These are phyloP conservation scores for Lycium ferocissimum DNA, from an alignment of 257 asterid genomes.

Conservation along the genomic window DNA sequence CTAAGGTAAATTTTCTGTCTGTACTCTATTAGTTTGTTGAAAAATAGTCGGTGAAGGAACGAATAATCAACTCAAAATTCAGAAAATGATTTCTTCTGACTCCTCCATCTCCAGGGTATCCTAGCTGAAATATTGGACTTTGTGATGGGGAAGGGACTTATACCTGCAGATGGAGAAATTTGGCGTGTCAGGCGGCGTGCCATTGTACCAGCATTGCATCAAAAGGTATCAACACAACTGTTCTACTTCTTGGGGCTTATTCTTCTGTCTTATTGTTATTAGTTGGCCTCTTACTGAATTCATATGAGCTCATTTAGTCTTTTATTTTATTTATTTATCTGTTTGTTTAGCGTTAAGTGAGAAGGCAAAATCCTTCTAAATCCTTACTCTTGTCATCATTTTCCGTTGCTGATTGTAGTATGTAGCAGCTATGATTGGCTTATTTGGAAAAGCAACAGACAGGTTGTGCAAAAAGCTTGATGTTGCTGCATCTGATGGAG, in stretches of 20 bases:
- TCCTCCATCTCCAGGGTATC: constrained; percentile 66
- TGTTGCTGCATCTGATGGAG: constrained; percentile 89
- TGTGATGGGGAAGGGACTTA: constrained; percentile 99
- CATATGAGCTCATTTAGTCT: neutral
- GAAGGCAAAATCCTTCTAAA: constrained; percentile 24
- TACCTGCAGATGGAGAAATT: constrained; percentile 97
- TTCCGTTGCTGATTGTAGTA: constrained; percentile 58
- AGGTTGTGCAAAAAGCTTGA: constrained; percentile 87
- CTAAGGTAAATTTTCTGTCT: constrained; percentile 65
- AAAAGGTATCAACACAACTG: constrained; percentile 58
- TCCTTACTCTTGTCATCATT: constrained; percentile 15
- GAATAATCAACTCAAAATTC: constrained; percentile 4
- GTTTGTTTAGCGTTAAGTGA: neutral
- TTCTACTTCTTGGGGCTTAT: constrained; percentile 20
- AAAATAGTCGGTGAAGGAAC: neutral
- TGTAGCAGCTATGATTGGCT: constrained; percentile 85
- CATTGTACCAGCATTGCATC: constrained; percentile 95
- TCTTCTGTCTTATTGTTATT: neutral
- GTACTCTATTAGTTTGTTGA: constrained; percentile 3
- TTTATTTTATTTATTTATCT: neutral
- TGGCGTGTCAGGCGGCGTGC: constrained; percentile 95
- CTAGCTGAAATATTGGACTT: constrained; percentile 93
- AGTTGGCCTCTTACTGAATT: neutral
- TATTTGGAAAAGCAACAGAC: constrained; percentile 91
- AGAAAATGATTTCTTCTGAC: constrained; percentile 16